Conservation (phyloP, 176 grass and related monocot genomes). For the Elymus sibiricus region DNA sequence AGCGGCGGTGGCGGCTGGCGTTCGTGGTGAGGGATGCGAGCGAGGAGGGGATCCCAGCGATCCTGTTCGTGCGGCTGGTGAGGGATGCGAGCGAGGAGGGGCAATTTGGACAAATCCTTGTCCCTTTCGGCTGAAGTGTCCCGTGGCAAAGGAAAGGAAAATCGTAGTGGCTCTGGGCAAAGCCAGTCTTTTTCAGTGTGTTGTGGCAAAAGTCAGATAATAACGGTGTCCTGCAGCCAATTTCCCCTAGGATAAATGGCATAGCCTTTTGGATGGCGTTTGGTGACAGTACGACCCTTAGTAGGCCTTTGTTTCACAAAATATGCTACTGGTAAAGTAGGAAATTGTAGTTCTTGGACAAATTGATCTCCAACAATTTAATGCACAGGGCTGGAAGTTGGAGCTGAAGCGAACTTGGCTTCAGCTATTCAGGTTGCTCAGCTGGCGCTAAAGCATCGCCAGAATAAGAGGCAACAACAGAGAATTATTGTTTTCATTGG, state of each 20-base stretch:
- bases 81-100: no score
- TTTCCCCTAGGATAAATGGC: background rate
- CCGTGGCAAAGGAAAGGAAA: no score
- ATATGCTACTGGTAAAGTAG: background rate
- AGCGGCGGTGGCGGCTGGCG: no score
- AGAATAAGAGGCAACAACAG: conserved; percentile 98
- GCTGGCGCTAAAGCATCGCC: conserved; percentile 91
- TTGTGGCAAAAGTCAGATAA: no score
- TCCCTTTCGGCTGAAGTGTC: no score
- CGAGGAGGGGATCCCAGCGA: no score
- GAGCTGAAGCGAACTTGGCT: conserved; percentile 84
- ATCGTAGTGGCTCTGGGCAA: no score
- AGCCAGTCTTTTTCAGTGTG: no score
- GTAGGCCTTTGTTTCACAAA: background rate
- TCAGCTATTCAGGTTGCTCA: conserved; percentile 94
- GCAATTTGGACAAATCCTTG: no score
- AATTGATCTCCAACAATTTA: background rate
- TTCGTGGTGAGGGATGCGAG: no score
- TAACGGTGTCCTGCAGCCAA: no score
- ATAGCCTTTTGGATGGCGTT: background rate
- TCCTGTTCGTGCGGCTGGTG: no score
- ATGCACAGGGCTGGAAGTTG: conserved; percentile 75
- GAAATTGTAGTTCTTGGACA: background rate
- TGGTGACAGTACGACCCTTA: background rate
- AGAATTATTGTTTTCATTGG: conserved; percentile 96